Conservation (phyloP, 208 protist genomes). For the Cochliopodium minus region DNA sequence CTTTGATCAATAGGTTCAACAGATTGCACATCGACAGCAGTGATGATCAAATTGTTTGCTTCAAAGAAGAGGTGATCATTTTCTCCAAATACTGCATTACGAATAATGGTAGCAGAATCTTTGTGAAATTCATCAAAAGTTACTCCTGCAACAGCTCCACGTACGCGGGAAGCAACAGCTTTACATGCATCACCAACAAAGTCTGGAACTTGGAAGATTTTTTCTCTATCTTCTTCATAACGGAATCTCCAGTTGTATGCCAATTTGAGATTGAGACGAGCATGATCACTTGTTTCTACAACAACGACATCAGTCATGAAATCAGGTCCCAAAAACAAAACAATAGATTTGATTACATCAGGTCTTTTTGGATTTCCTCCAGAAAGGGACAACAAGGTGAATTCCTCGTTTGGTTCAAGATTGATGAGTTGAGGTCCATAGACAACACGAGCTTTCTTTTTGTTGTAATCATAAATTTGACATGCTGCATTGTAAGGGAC, state of each 20-base stretch:
- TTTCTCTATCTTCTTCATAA: constrained; percentile 27
- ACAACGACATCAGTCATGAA: constrained; percentile 75
- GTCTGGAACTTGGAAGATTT: constrained; percentile 76
- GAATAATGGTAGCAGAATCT: constrained; percentile 77
- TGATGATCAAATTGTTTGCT: constrained; percentile 74
- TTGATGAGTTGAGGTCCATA: constrained; percentile 74
- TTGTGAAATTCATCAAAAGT: constrained; percentile 88
- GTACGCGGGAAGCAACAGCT: constrained; percentile 75
- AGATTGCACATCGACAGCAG: constrained; percentile 76
- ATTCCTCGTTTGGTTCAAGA: constrained; percentile 78
- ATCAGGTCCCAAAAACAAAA: constrained; percentile 73
- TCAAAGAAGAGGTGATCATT: constrained; percentile 52
- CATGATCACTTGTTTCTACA: constrained; percentile 86
- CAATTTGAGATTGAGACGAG: constrained; percentile 64
- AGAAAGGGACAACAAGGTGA: constrained; percentile 74
- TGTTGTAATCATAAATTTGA: constrained; percentile 80
- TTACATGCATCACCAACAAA: constrained; percentile 91
- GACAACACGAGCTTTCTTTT: constrained; percentile 53
- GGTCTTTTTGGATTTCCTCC: constrained; percentile 71
- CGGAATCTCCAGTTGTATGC: constrained; percentile 91
- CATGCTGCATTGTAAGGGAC: constrained; percentile 73
- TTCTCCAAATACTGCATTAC: constrained; percentile 62
- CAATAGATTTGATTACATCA: constrained; percentile 64
- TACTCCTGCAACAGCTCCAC: constrained; percentile 65
- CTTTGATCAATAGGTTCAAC: constrained; percentile 72